phyloP scores from a whole-genome alignment of 2,329 filamentous ascomycete genomes.

The Sclerotinia nivalis region DNA sequence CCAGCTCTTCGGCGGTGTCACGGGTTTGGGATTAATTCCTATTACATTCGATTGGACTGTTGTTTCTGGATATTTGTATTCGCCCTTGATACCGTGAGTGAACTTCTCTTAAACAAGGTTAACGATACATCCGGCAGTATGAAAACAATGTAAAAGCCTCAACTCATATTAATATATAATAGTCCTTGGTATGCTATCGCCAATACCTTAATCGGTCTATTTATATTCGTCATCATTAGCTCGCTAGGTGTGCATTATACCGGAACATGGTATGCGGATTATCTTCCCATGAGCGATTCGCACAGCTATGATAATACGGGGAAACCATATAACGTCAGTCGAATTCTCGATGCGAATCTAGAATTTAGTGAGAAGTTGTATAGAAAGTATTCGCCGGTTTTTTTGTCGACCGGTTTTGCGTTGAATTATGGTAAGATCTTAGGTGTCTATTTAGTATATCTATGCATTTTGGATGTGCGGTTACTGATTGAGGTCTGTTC shows the following conservation, averaged over 20 bases:
- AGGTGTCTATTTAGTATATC: background rate
- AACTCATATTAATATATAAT: background rate
- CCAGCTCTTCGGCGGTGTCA: slow-evolving; percentile 68
- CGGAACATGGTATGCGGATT: slow-evolving; percentile 61
- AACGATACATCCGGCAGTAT: background rate
- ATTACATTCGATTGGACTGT: slow-evolving; percentile 79
- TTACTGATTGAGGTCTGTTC: background rate
- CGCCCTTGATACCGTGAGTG: slow-evolving; percentile 1
- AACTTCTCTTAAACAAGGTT: too few relatives aligned
- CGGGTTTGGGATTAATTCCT: slow-evolving; percentile 66
- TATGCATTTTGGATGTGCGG: background rate
- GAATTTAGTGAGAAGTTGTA: slow-evolving; percentile 64
- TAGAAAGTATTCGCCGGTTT: slow-evolving; percentile 40
- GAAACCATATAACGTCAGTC: slow-evolving; percentile 57
- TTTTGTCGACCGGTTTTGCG: slow-evolving; percentile 60
- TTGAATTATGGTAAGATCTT: slow-evolving; percentile 49
- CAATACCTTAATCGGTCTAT: slow-evolving; percentile 68
- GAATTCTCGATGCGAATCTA: slow-evolving; percentile 57
- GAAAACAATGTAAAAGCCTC: background rate
- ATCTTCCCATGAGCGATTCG: slow-evolving; percentile 49
- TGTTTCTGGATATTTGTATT: slow-evolving; percentile 45
- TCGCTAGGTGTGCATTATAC: slow-evolving; percentile 63
- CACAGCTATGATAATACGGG: slow-evolving; percentile 59
- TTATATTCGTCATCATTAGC: slow-evolving; percentile 62
- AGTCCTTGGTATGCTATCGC: slow-evolving; percentile 68